Evolutionary conservation across 495 filamentous ascomycete genomes (phyloP).

Genomic region (Neurospora sp.): DNA sequence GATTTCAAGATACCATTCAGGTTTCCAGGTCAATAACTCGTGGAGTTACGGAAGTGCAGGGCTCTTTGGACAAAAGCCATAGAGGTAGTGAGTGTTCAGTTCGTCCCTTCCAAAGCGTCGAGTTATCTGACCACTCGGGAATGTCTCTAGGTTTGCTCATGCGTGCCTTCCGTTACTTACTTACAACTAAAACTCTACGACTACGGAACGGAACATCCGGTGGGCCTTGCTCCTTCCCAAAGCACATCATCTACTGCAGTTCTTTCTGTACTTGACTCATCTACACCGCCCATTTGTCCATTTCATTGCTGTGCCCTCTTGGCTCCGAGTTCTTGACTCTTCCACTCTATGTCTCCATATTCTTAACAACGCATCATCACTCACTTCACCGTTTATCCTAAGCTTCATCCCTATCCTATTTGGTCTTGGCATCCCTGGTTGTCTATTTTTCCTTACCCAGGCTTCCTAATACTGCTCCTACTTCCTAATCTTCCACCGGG

Average conservation of each 20-base stretch:
- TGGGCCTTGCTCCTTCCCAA: neutral
- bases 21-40: neutral
- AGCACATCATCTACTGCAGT: neutral
- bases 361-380: neutral
- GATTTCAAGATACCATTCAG: neutral
- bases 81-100: too few species aligned
- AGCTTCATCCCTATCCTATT: neutral
- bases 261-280: neutral
- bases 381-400: neutral
- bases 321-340: neutral
- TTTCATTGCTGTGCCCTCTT: neutral
- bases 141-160: too few species aligned
- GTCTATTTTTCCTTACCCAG: neutral
- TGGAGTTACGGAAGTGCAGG: neutral
- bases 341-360: neutral
- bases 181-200: too few species aligned
- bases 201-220: neutral
- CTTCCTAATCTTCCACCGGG: neutral
- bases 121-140: too few species aligned
- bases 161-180: too few species aligned
- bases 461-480: neutral
- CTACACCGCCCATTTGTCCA: neutral
- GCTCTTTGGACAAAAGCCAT: neutral
- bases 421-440: neutral
- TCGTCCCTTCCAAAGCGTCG: too few species aligned